A percentile compares a stretch with the other conserved stretches of the same genome.
These are phyloP conservation scores for Avicennia marina DNA, from an alignment of 257 asterid species.

Conservation along the genomic window DNA sequence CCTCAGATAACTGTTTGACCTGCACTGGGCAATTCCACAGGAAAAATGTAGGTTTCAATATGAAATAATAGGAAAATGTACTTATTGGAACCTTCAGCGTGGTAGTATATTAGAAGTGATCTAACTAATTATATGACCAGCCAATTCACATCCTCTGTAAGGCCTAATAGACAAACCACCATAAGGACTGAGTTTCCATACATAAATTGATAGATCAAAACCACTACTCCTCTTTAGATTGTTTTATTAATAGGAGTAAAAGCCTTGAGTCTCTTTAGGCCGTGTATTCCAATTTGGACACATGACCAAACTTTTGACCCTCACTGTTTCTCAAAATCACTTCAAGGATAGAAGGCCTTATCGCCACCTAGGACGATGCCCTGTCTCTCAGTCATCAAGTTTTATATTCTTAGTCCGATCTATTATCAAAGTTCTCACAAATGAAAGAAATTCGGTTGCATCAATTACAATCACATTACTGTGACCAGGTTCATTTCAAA, in stretches of 20 bases:
- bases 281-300: neutral
- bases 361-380: neutral
- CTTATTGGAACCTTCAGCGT: neutral
- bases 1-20: conserved; percentile 67
- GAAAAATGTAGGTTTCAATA: conserved; percentile 4
- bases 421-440: no score
- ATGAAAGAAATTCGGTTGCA: no score
- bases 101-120: neutral
- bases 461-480: no score
- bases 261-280: neutral
- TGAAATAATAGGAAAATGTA: neutral
- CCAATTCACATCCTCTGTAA: no score
- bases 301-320: neutral
- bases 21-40: conserved; percentile 30
- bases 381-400: neutral
- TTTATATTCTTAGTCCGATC: no score
- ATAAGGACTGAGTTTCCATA: no score
- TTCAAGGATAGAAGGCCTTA: neutral
- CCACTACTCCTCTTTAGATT: neutral
- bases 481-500: no score
- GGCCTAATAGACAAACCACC: no score
- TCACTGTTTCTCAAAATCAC: conserved; percentile 1
- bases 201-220: neutral
- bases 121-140: no score
- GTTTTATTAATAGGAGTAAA: neutral